Conservation (phyloP, 2,329 filamentous ascomycete species). For the Aspergillus sp. region DNA sequence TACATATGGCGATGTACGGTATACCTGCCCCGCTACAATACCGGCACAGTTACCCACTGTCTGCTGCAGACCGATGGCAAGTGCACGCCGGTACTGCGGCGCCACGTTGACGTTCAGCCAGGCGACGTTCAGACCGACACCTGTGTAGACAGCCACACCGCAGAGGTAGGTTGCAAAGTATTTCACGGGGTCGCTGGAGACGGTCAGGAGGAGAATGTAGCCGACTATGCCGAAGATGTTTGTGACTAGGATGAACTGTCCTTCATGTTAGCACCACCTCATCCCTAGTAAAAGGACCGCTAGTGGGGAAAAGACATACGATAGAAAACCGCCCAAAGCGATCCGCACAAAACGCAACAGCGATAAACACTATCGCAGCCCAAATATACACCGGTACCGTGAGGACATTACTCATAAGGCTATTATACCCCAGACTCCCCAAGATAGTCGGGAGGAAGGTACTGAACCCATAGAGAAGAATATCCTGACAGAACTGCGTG, state of each 20-base stretch:
- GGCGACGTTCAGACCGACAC: constrained; percentile 49
- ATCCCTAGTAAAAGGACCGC: too few species aligned
- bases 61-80: constrained; percentile 50
- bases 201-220: constrained; percentile 52
- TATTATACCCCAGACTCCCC: constrained; percentile 53
- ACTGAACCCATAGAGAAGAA: constrained; percentile 59
- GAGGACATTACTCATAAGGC: constrained; percentile 55
- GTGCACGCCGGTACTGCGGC: constrained; percentile 52
- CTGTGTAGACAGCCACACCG: constrained; percentile 52
- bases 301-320: constrained; percentile 17
- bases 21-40: constrained; percentile 53
- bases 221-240: constrained; percentile 52
- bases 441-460: constrained; percentile 62
- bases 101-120: constrained; percentile 55
- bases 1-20: constrained; percentile 38
- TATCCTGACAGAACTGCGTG: constrained; percentile 57
- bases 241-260: constrained; percentile 37
- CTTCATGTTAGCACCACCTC: not conserved
- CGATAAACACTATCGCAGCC: constrained; percentile 51
- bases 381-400: constrained; percentile 61
- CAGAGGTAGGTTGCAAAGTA: constrained; percentile 56
- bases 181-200: constrained; percentile 52
- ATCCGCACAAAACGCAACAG: constrained; percentile 52
- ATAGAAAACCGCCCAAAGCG: constrained; percentile 35
- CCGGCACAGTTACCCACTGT: constrained; percentile 54